Evolutionary conservation across 371 early-diverging fungal genomes (phyloP), one percentile per base, ranked within the genome.

Genomic region (Dinochytrium kinnereticum): DNA sequence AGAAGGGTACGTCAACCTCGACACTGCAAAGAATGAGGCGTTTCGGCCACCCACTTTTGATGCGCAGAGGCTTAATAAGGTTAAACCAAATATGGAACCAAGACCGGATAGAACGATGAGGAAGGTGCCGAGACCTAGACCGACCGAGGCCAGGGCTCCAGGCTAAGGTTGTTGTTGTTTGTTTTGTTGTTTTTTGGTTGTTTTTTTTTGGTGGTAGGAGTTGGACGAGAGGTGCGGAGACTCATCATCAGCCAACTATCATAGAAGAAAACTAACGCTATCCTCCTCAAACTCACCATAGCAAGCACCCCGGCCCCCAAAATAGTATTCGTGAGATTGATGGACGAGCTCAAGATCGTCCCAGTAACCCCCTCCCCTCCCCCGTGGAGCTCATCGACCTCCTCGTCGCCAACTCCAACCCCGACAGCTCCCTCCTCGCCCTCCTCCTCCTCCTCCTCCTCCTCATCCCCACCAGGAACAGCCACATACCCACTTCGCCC

Each of bases 261-360:
- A n/a, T n/a, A n/a, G n/a, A n/a, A n/a, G n/a, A n/a, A n/a, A n/a
- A n/a, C 19, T 44, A 19, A 44, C 19, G 44, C 44, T 7, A 44
- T 44, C 19, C 13, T 44, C 19, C n/a, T n/a, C n/a, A 15, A 28
- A 37, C 68, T 50, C 64, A 76, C 82, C 98, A 98, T 97, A 39
- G 98, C 98, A 39, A 98, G 87, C 93, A 97, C 94, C 10, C 98
- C 98, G n/a, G 94, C 88, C 10, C 98, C 98, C 31, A 98, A 82
- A 73, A 98, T 96, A 0, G 98, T 98, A 76, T 98, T 98, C 50
- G 92, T 84, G 31, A 98, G 83, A 75, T 96, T 98, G 74, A 95
- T 87, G 36, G 69, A 68, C 19, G 83, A 81, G 40, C 81, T 75
- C 21, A 50, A 34, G 15, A 82, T 65, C 0, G 83, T 78, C 30